Conservation (phyloP, 257 asterid genomes). For the Ballota nigra region DNA sequence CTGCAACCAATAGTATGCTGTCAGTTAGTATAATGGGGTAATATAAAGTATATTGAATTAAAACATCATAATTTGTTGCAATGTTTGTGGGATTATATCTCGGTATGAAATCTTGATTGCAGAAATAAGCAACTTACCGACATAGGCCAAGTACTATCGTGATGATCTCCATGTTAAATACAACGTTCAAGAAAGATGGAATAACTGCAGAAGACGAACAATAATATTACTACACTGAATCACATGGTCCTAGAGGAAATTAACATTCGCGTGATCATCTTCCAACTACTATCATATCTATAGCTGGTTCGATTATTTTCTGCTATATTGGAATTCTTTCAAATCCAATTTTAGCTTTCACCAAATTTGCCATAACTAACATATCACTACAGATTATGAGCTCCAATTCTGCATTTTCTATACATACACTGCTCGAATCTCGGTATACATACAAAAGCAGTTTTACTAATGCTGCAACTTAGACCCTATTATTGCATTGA, state of each 20-base stretch:
- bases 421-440: too few species aligned
- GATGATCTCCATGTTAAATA: conserved; percentile 35
- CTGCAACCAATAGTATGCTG: conserved; percentile 33
- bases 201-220: conserved; percentile 32
- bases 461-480: background rate
- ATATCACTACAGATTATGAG: background rate
- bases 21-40: conserved; percentile 4
- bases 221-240: background rate
- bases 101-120: conserved; percentile 2
- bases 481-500: background rate
- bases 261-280: conserved; percentile 4
- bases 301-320: background rate
- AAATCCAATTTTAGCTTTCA: background rate
- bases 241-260: background rate
- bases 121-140: conserved; percentile 35
- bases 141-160: conserved; percentile 38
- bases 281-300: background rate
- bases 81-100: background rate
- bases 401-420: background rate
- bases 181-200: conserved; percentile 35
- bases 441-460: background rate
- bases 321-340: background rate
- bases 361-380: conserved; percentile 3
- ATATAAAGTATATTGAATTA: background rate
- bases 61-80: background rate